phyloP scores from a whole-genome alignment of 352 stramenopile species.

The Globisporangium emineosum region DNA sequence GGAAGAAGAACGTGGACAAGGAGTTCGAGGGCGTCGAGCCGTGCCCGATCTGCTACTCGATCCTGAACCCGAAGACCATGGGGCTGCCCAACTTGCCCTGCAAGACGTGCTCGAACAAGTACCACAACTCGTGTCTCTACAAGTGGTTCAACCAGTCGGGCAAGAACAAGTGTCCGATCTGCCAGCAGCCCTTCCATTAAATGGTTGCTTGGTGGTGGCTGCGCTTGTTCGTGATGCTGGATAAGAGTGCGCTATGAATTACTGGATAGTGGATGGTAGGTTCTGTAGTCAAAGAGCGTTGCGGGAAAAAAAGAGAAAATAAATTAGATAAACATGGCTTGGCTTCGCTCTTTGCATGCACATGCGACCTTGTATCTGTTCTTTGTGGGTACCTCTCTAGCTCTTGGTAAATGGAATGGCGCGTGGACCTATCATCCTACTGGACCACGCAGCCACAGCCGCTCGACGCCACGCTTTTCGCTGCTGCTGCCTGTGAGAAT shows the following conservation, averaged over 20 bases:
- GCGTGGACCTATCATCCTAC: not conserved
- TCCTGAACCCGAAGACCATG: constrained; percentile 90
- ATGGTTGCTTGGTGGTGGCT: not conserved
- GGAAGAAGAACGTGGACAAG: constrained; percentile 92
- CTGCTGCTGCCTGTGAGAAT: constrained; percentile 16
- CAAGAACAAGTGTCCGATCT: constrained; percentile 94
- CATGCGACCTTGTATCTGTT: not conserved
- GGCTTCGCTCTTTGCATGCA: not conserved
- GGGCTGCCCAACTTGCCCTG: constrained; percentile 83
- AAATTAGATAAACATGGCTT: constrained; percentile 13
- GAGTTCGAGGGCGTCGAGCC: constrained; percentile 92
- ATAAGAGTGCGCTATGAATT: not conserved
- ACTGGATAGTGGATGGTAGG: not conserved
- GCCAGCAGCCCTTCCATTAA: constrained; percentile 87
- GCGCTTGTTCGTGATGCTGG: too few species aligned
- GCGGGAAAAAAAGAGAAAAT: not conserved
- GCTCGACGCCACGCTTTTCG: constrained; percentile 43
- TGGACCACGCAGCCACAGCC: constrained; percentile 50
- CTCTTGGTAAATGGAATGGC: not conserved
- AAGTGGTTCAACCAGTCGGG: constrained; percentile 94
- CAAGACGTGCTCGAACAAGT: constrained; percentile 92
- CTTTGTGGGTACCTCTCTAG: not conserved
- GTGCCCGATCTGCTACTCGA: constrained; percentile 92
- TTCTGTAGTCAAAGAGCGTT: constrained; percentile 1
- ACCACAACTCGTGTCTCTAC: constrained; percentile 92